Evolutionary conservation across 306 rosid species (phyloP), one percentile per base, ranked within the genome.

Genomic region (Dicorynia guianensis): DNA sequence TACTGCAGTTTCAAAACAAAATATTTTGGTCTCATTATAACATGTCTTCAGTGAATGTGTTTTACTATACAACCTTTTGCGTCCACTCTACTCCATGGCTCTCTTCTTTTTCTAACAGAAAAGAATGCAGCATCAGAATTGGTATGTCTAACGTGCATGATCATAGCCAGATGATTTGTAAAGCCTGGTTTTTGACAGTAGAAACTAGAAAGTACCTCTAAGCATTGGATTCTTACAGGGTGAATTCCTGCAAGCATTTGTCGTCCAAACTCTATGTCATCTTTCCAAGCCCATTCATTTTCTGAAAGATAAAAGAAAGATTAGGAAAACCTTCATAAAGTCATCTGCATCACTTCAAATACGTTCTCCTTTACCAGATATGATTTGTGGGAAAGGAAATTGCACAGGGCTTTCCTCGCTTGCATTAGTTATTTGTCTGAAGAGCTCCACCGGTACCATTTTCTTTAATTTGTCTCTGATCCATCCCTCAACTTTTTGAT

Each of bases 201-300:
- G 55, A 48, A 66, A 64, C 43, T 69, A 50, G 55, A 48, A 66
- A 14, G 38, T 83, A 86, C 96, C 88, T 14, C 69, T 74, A 92
- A 74, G 60, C 88, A 50, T 15, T 54, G 77, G 70, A 92, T 92
- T 74, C 80, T 78, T 73, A 80, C 76, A 1, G 97, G 93, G 79
- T 92, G 89, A n/a, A 75, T 63, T 80, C 92, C 97, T 18, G 97
- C 96, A 60, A 92, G 86, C 89, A 88, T 87, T 80, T 92, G 92
- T 80, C 97, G 59, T n/a, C 79, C 96, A 66, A 92, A 92, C 76
- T 92, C 96, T 20, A 78, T 81, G 35, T 92, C 97, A 70, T 85
- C 87, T 79, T 63, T 78, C 97, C 93, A 92, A 62, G 85, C 87
- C 74, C 77, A 64, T 72, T 78, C 85, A 57, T 86, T 71, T 79